Percentiles rank a stretch among this genome's conserved stretches.
Conservation (phyloP, 768 basidiomycete species). For the Lactarius indigo region DNA sequence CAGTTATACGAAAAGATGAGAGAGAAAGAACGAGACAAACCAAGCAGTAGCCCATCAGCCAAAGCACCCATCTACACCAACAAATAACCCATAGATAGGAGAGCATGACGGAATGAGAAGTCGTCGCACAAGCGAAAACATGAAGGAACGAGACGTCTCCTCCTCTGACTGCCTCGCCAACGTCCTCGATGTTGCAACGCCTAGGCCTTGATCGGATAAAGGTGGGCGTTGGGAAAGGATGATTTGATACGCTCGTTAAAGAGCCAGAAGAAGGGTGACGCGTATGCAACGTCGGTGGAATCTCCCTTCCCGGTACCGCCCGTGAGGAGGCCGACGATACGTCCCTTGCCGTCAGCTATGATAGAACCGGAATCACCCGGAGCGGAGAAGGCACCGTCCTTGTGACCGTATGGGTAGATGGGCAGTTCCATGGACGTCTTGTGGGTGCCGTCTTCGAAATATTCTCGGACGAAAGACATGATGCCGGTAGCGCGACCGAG, state of each 20-base stretch:
- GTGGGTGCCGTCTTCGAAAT: slow-evolving; percentile 13
- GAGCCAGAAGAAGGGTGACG: slow-evolving; percentile 6
- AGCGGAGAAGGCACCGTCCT: slow-evolving; percentile 25
- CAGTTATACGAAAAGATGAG: too few species aligned
- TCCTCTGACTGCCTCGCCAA: too few species aligned
- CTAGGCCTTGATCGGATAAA: background rate
- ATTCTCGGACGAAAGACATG: slow-evolving; percentile 26
- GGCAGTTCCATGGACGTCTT: slow-evolving; percentile 23
- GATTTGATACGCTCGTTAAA: background rate
- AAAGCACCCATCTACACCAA: too few species aligned
- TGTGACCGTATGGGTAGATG: slow-evolving; percentile 18
- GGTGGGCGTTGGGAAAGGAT: background rate
- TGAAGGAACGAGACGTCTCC: too few species aligned
- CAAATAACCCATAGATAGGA: too few species aligned
- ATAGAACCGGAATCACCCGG: slow-evolving; percentile 28
- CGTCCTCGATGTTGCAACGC: background rate
- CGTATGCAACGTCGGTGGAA: slow-evolving; percentile 11
- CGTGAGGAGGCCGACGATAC: slow-evolving; percentile 25
- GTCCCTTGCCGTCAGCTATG: slow-evolving; percentile 21
- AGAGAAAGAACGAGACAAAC: too few species aligned
- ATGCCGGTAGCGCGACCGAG: slow-evolving; percentile 29
- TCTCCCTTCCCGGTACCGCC: slow-evolving; percentile 13
- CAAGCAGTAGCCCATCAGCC: too few species aligned
- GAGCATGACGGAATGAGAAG: too few species aligned
- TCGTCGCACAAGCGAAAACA: too few species aligned